Evolutionary conservation across 352 stramenopile species (phyloP).

Genomic region (Phytophthora megakarya): DNA sequence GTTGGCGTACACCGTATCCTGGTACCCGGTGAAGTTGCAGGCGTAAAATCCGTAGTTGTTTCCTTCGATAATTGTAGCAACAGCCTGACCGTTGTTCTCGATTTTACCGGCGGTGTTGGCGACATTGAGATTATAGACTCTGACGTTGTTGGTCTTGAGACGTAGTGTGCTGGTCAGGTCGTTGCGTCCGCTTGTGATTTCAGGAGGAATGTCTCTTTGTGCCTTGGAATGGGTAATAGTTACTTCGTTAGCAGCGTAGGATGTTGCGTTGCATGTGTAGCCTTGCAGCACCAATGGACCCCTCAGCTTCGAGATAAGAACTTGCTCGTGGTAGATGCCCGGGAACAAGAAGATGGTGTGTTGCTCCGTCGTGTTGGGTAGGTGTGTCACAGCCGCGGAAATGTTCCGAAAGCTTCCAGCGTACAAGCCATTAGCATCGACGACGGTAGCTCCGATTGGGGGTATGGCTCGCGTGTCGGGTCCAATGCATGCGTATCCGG

Average conservation of each 20-base stretch:
- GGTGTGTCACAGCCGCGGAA: conserved; percentile 6
- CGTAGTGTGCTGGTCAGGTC: conserved; percentile 15
- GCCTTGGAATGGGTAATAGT: conserved; percentile 21
- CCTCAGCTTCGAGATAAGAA: conserved; percentile 14
- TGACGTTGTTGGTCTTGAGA: conserved; percentile 18
- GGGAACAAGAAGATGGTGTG: conserved; percentile 21
- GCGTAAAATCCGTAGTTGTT: conserved; percentile 14
- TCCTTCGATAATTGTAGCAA: conserved; percentile 8
- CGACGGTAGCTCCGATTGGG: conserved; percentile 12
- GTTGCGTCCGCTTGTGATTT: conserved; percentile 3
- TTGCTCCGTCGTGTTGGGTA: conserved; percentile 25
- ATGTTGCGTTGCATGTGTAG: conserved; percentile 22
- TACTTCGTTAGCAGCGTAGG: conserved; percentile 20
- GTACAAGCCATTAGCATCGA: conserved; percentile 17
- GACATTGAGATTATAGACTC: conserved; percentile 28
- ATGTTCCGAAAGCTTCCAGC: conserved; percentile 16
- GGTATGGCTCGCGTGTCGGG: conserved; percentile 5
- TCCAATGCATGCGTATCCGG: conserved; percentile 6
- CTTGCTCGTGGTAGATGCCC: conserved; percentile 23
- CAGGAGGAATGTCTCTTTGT: conserved; percentile 8
- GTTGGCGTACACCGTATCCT: conserved; percentile 18
- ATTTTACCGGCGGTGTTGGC: conserved; percentile 16
- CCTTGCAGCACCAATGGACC: conserved; percentile 19
- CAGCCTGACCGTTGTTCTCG: conserved; percentile 5
- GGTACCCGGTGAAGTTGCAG: conserved; percentile 14